Percentiles rank a stretch among this genome's conserved stretches.
Conservation (phyloP, 2,329 filamentous ascomycete species). For the Raffaelea ambrosiae region DNA sequence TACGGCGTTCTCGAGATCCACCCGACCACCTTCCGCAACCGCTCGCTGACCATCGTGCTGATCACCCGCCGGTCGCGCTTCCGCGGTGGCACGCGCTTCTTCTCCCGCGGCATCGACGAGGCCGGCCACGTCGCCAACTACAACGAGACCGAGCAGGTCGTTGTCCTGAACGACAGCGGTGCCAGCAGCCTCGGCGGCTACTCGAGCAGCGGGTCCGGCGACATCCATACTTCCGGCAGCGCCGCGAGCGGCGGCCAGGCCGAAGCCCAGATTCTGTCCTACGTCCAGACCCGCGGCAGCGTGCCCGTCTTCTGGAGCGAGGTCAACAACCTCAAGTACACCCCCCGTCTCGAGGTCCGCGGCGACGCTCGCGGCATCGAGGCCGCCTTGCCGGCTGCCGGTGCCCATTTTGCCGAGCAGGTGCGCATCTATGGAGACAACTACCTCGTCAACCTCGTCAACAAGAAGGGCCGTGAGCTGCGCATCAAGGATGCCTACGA, state of each 20-base stretch:
- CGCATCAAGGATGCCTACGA: conserved; percentile 91
- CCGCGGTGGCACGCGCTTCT: conserved; percentile 85
- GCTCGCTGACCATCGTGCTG: conserved; percentile 72
- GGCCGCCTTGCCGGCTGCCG: conserved; percentile 67
- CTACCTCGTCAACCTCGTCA: conserved; percentile 94
- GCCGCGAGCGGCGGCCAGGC: conserved; percentile 18
- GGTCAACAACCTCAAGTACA: conserved; percentile 87
- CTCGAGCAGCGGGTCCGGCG: conserved; percentile 61
- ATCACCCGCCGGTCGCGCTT: conserved; percentile 85
- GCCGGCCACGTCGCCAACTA: conserved; percentile 95
- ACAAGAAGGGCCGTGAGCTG: conserved; percentile 87
- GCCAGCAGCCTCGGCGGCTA: conserved; percentile 69
- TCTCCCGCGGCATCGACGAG: conserved; percentile 89
- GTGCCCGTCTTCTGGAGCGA: conserved; percentile 96
- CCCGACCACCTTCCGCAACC: conserved; percentile 76
- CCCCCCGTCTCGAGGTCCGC: conserved; percentile 80
- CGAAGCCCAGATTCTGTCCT: conserved; percentile 82
- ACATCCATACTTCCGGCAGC: conserved; percentile 51
- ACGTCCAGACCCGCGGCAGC: conserved; percentile 93
- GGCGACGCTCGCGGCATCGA: conserved; percentile 80
- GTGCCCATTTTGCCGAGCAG: conserved; percentile 87
- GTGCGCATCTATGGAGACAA: conserved; percentile 92
- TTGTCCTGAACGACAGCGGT: conserved; percentile 76
- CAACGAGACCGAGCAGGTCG: conserved; percentile 93
- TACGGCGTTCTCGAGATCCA: conserved; percentile 93